Conservation (phyloP, 495 filamentous ascomycete species). For the Parachaetomium inaequale region DNA sequence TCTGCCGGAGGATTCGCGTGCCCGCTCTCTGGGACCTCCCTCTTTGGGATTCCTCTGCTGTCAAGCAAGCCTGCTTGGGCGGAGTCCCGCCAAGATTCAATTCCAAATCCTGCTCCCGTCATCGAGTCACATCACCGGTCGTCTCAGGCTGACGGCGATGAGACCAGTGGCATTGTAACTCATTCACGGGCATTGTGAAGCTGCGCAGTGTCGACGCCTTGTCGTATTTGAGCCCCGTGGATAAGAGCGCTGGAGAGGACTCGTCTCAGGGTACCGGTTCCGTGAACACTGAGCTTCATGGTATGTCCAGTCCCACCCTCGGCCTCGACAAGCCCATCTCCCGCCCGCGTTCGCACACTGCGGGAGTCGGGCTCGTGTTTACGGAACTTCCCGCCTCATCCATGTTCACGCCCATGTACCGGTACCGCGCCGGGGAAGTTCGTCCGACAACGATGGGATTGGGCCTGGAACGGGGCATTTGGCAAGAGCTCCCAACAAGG, state of each 20-base stretch:
- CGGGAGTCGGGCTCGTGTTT: neutral
- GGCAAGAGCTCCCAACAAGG: neutral
- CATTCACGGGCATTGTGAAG: neutral
- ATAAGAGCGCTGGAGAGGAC: no score
- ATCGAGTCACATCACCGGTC: neutral
- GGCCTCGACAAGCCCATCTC: neutral
- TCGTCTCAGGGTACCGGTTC: no score
- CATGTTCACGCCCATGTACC: neutral
- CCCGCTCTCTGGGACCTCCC: conserved; percentile 2
- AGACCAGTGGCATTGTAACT: neutral
- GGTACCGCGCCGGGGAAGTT: neutral
- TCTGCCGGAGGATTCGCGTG: conserved; percentile 12
- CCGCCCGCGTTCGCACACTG: neutral
- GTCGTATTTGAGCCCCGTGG: neutral
- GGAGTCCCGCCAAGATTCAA: neutral
- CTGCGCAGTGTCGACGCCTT: neutral
- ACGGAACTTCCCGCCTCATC: neutral
- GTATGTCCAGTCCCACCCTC: neutral
- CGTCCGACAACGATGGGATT: neutral
- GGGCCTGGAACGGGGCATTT: neutral
- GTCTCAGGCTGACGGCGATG: neutral
- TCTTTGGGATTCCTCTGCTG: neutral
- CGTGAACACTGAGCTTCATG: no score
- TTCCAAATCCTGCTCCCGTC: neutral
- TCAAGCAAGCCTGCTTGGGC: neutral